Conservation (phyloP, 139 green algal genomes). For the Coccomyxa sp. region DNA sequence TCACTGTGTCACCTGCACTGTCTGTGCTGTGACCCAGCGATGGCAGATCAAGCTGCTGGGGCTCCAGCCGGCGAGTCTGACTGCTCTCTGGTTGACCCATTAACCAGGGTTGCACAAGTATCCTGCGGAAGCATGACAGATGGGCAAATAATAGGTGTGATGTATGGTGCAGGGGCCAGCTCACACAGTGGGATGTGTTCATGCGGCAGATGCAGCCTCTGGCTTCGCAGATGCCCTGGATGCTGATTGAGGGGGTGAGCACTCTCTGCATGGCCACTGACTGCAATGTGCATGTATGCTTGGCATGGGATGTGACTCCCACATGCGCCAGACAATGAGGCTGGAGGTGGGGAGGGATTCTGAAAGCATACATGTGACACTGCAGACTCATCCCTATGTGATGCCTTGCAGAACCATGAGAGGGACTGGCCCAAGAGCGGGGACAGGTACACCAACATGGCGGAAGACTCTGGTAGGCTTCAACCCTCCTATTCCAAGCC, state of each 20-base stretch:
- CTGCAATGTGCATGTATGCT: background rate
- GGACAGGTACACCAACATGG: background rate
- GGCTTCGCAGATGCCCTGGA: conserved; percentile 21
- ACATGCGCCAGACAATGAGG: background rate
- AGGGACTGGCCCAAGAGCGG: background rate
- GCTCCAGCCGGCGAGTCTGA: no score
- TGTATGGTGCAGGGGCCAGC: conserved; percentile 14
- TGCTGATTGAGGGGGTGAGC: conserved; percentile 4
- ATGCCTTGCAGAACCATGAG: background rate
- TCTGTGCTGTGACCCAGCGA: no score
- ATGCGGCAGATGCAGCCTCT: conserved; percentile 21
- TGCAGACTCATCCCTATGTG: background rate
- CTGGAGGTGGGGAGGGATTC: background rate
- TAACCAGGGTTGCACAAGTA: no score
- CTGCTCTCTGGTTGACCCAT: no score
- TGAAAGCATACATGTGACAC: background rate
- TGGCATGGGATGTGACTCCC: background rate
- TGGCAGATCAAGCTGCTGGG: no score
- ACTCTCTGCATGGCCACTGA: background rate
- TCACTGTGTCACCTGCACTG: background rate
- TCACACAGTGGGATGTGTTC: conserved; percentile 27
- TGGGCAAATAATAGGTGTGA: no score
- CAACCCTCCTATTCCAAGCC: background rate
- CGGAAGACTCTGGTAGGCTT: background rate
- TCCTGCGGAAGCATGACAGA: no score